Base-by-base conservation (phyloP, 768 basidiomycete genomes). In the Lactifluus hygrophoroides region DNA sequence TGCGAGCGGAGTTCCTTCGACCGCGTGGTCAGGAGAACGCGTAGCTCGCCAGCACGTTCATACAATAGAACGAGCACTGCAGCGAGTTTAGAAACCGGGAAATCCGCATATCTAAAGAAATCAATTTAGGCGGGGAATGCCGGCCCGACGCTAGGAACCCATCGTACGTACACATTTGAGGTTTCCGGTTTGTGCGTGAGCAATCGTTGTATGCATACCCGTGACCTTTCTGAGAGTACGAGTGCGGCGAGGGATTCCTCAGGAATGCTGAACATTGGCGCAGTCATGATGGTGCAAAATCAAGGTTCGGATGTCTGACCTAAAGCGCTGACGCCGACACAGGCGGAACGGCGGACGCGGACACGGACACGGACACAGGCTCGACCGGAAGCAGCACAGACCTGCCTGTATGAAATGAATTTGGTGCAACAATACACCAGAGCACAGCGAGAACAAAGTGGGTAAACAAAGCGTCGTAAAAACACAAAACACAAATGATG, bases 1-100 rank as follows among this genome's bases (percentile, higher is more conserved):
- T 91, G 88, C 0, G 85, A 81, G 28, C 88, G 75, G 11, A 91
- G 75, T 2, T 73, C 67, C 69, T 88, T 91, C 5, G 91, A 89
- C 10, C 93, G 81, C 3, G 93, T 95, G 1, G 93, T 95, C 54
- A 95, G 73, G 21, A 94, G 74, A 5, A 94, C 90, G 13, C 85
- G 80, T 6, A 94, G 71, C 44, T 78, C 70, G 17, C 81, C 85
- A 3, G 73, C 76, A n/a, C 79, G 72, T 68, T 94, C 87, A 61
- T 83, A 94, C 1, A 95, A 72, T 11, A 92, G 74, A 1, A 94
- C 82, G 3, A 94, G 76, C 0, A 94, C 90, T 8, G 88, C 88
- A 5, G 84, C 90, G 13, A 83, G 79, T 66, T 77, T 84, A 49
- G 67, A 70, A 16, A 54, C 63, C 10, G 75, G 66, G 44, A 75